These are phyloP conservation scores for Beauveria caledonica DNA, from an alignment of 2,329 filamentous ascomycete species.

Conservation along the genomic window DNA sequence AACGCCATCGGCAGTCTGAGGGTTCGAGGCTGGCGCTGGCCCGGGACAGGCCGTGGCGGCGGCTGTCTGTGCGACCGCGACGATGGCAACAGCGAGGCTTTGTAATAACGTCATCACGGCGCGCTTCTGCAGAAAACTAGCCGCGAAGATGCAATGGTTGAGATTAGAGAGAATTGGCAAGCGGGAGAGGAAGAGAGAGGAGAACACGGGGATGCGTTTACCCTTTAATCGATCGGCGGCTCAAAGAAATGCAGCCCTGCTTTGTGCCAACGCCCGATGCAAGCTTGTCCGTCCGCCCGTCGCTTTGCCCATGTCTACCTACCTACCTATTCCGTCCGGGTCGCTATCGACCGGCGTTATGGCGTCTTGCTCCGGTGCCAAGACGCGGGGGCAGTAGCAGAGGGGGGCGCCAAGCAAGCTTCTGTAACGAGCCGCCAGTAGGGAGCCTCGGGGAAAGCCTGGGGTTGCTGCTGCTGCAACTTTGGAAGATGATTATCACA, in stretches of 20 bases:
- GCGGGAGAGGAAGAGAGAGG: neutral
- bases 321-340: constrained; percentile 1
- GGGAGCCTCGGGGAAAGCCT: neutral
- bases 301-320: neutral
- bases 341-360: neutral
- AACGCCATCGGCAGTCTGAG: constrained; percentile 19
- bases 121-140: neutral
- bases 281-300: neutral
- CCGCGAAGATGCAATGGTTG: neutral
- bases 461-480: neutral
- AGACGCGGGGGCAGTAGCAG: neutral
- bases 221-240: neutral
- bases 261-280: neutral
- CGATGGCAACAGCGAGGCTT: neutral
- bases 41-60: constrained; percentile 3
- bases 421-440: neutral
- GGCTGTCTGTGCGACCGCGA: neutral
- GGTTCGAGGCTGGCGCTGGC: constrained; percentile 8
- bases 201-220: neutral
- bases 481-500: neutral
- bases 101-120: neutral
- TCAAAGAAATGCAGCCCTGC: neutral
- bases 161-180: neutral
- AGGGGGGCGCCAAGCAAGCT: neutral
- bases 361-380: neutral